Evolutionary conservation across 176 grass and related monocot genomes (phyloP).

Genomic region (Sorghum bicolor): Sorghum_bicolor_NCBIv3 NC_012870.2:2099001-2099500

Average conservation of each 20-base stretch:
- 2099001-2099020: too few species aligned
- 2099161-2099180: too few species aligned
- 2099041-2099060: too few species aligned
- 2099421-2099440: slow-evolving; percentile 87
- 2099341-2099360: slow-evolving; percentile 37
- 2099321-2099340: slow-evolving; percentile 1
- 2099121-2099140: too few species aligned
- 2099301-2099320: slow-evolving; percentile 35
- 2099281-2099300: neutral
- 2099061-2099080: too few species aligned
- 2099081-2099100: too few species aligned
- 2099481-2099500: slow-evolving; percentile 89
- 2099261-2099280: slow-evolving; percentile 11
- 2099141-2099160: too few species aligned
- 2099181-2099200: neutral
- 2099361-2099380: slow-evolving; percentile 51
- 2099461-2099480: slow-evolving; percentile 86
- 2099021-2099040: too few species aligned
- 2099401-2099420: slow-evolving; percentile 96
- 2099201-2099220: neutral
- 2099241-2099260: slow-evolving; percentile 23
- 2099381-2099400: slow-evolving; percentile 86
- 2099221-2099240: neutral
- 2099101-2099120: too few species aligned
- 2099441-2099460: slow-evolving; percentile 81